Base-by-base conservation (phyloP, 352 stramenopile genomes). In the Phytophthora megakarya region DNA sequence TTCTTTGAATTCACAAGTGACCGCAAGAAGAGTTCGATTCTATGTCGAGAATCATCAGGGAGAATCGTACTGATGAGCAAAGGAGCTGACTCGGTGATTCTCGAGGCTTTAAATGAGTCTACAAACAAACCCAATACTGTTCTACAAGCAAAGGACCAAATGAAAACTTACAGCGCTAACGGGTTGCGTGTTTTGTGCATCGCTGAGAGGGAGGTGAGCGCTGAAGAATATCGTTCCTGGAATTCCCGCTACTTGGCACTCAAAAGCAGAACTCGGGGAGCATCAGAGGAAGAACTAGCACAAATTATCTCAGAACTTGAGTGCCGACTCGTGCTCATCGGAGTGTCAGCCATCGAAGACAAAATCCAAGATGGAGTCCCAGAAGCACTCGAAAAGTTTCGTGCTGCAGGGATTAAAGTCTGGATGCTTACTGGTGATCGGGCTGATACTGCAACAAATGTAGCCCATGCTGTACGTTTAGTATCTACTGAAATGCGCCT, bases 1-100 rank as follows among this genome's bases (percentile, higher is more conserved):
- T 56, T 63, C 0, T 88, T 88, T 42, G 81, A 88, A 40, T 90
- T 90, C 51, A 81, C 78, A 10, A 87, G 76, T 15, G 75, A 88
- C 15, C 70, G 84, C 9, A 90, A 89, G 53, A 87, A 87, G 54
- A 92, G 80, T 52, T 90, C 81, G 2, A 76, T 88, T 1, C 18
- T 88, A 4, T 82, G 70, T 40, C 73, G 76, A 10, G 65, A 81
- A 12, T 35, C 63, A 1, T 65, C 64, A 3, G 69, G 69, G 7
- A 67, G 57, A 15, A 65, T 84, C 12, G 54, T 86, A 13, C 32
- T 92, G 30, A 78, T 89, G 39, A 80, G 64, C 40, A 95, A 98
- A 77, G 92, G 93, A n/a, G 93, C 93, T 1, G 93, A 98, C 61
- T 93, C 84, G 1, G 80, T 95, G 18, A 83, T 98, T 5, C 65